These are phyloP conservation scores for Piper betle DNA, from an alignment of 164 flowering plant species.

Conservation along the genomic window DNA sequence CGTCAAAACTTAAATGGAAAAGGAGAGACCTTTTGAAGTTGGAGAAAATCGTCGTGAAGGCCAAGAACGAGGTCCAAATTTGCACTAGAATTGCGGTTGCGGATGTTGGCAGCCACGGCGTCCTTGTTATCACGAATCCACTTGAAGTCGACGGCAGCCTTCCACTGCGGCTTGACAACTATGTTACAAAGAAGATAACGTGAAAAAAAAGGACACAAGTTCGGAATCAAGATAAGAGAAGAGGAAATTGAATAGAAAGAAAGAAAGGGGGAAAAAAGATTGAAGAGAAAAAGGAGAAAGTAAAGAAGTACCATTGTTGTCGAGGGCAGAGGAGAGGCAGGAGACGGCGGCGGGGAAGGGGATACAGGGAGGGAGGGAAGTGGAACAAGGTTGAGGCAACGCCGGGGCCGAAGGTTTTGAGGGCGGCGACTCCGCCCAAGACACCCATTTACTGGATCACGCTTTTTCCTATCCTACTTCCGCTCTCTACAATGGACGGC, in stretches of 20 bases:
- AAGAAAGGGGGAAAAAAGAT: background rate
- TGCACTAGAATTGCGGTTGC: constrained; percentile 57
- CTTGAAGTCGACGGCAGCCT: constrained; percentile 81
- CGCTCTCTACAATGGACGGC: no score
- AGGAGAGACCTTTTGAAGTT: constrained; percentile 68
- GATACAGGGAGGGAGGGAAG: background rate
- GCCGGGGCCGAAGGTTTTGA: background rate
- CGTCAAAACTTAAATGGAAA: background rate
- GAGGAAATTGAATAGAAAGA: background rate
- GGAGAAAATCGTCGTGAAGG: constrained; percentile 44
- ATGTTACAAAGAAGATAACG: background rate
- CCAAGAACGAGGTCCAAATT: constrained; percentile 70
- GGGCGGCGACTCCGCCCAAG: background rate
- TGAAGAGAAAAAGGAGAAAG: background rate
- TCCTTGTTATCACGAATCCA: constrained; percentile 85
- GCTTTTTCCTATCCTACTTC: no score
- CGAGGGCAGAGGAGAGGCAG: background rate
- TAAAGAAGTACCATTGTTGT: background rate
- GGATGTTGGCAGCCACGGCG: constrained; percentile 56
- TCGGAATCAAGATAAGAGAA: background rate
- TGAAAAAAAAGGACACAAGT: background rate
- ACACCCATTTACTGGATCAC: no score
- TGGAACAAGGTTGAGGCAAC: background rate
- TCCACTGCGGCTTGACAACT: constrained; percentile 67
- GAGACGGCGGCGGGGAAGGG: background rate